Evolutionary conservation across 2,329 filamentous ascomycete species (phyloP), one percentile per base, ranked within the genome.

Genomic region (Ampelomyces quisqualis): DNA sequence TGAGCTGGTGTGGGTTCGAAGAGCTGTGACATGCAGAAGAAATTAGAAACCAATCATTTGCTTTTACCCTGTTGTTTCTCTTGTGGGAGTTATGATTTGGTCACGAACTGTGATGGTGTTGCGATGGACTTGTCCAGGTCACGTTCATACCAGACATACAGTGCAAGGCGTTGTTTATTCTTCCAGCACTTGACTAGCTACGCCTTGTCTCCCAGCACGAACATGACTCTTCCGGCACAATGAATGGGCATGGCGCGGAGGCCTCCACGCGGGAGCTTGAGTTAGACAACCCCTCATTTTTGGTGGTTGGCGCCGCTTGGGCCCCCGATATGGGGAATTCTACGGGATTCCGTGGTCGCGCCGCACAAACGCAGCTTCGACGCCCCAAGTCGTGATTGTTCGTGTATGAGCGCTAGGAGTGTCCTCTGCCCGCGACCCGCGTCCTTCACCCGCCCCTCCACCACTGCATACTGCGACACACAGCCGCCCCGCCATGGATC

Each of bases 401-500:
- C 9, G 9, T 8, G 22, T 18, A 11, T n/a, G n/a, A n/a, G n/a
- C n/a, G n/a, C n/a, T n/a, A n/a, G n/a, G n/a, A n/a, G n/a, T n/a
- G n/a, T n/a, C n/a, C n/a, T n/a, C n/a, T n/a, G n/a, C 30, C 32
- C 17, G 8, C 22, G 18, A 14, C 20, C 7, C n/a, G 8, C 14
- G 3, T 31, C 32, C 11, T 11, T 4, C 18, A 5, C 31, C 9
- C 31, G 13, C 3, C 11, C 6, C 26, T 22, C 26, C 8, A 13
- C 9, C 22, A 17, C 7, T 26, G 7, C 13, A n/a, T 18, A 13
- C 10, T 17, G 21, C 32, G 15, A 11, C 13, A 10, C 31, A 22
- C 22, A 13, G 4, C 18, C 50, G 53, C 58, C 56, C 60, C 58
- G 40, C 60, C 51, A 81, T 81, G 73, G 73, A 79, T 49, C 66